Evolutionary conservation across 345 rosid genomes (phyloP).

Genomic region (Hibiscus mutabilis): DNA sequence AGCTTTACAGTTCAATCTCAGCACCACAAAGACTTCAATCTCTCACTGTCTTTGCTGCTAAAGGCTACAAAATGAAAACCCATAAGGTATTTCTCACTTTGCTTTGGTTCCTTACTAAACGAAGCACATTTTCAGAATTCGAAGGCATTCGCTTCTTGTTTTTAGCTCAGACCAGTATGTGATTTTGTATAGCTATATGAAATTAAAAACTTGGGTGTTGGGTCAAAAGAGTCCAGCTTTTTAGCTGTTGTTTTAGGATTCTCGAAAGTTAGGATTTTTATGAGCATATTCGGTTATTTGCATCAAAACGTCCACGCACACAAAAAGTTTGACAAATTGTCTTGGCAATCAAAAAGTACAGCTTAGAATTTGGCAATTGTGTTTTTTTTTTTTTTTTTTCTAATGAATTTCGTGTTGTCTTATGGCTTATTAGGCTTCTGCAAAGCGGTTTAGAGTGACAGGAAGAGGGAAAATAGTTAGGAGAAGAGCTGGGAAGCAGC

Average conservation of each 20-base stretch:
- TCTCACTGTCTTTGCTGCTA: constrained; percentile 61
- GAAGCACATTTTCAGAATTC: neutral
- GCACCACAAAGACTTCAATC: constrained; percentile 34
- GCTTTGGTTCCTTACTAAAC: neutral
- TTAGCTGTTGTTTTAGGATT: neutral
- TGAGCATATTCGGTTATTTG: neutral
- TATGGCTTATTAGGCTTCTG: constrained; percentile 58
- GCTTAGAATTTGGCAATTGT: neutral
- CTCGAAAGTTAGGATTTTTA: neutral
- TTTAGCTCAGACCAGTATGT: neutral
- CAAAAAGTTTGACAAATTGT: too few relatives aligned
- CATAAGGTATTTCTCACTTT: constrained; percentile 53
- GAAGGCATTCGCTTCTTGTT: neutral
- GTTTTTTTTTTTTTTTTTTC: neutral
- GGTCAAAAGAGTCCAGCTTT: neutral
- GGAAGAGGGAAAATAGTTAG: constrained; percentile 85
- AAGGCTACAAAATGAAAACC: constrained; percentile 94
- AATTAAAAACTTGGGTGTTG: neutral
- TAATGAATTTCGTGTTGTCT: constrained; percentile 6
- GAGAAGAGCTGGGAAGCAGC: constrained; percentile 97
- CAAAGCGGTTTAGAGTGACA: constrained; percentile 89
- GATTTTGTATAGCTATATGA: neutral
- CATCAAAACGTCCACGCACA: neutral
- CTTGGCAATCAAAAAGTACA: too few relatives aligned
- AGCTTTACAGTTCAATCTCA: constrained; percentile 20